Evolutionary conservation across 257 asterid species (phyloP).

Genomic region (Solanum dulcamara): DNA sequence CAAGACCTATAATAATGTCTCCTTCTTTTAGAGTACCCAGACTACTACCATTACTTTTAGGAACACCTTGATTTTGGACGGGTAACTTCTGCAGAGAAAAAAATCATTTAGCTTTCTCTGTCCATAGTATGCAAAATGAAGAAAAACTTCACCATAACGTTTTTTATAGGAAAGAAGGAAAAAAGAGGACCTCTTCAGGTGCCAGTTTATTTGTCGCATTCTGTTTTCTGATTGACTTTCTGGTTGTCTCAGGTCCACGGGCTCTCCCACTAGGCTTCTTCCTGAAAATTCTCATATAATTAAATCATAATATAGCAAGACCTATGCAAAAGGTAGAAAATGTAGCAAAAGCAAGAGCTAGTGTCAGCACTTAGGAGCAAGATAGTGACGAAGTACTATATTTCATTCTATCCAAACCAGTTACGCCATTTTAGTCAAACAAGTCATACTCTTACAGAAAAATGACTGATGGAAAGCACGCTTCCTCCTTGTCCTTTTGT

Average conservation of each 20-base stretch:
- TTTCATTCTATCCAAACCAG: not conserved
- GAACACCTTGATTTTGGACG: slow-evolving; percentile 30
- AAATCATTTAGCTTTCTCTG: not conserved
- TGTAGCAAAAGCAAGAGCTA: not conserved
- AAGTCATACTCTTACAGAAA: not conserved
- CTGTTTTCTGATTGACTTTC: slow-evolving; percentile 60
- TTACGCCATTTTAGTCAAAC: not conserved
- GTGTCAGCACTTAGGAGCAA: not conserved
- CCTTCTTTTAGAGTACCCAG: slow-evolving; percentile 22
- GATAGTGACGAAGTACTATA: no score
- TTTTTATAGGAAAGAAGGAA: not conserved
- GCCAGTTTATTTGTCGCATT: slow-evolving; percentile 53
- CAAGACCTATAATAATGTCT: slow-evolving; percentile 24
- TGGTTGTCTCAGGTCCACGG: slow-evolving; percentile 62
- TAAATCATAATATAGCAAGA: not conserved
- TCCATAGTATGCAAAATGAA: not conserved
- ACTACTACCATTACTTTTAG: slow-evolving; percentile 20
- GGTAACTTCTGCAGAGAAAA: slow-evolving; percentile 43
- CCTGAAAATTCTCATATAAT: slow-evolving; percentile 19
- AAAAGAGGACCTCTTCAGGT: slow-evolving; percentile 55
- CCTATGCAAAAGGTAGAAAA: not conserved
- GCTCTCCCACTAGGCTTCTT: slow-evolving; percentile 53
- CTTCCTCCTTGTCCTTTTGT: not conserved
- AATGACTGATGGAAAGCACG: not conserved
- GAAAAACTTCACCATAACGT: not conserved